A percentile compares a stretch with the other conserved stretches of the same genome.
These are phyloP conservation scores for Vigna unguiculata DNA, from an alignment of 306 rosid genomes.

Conservation along the genomic window DNA sequence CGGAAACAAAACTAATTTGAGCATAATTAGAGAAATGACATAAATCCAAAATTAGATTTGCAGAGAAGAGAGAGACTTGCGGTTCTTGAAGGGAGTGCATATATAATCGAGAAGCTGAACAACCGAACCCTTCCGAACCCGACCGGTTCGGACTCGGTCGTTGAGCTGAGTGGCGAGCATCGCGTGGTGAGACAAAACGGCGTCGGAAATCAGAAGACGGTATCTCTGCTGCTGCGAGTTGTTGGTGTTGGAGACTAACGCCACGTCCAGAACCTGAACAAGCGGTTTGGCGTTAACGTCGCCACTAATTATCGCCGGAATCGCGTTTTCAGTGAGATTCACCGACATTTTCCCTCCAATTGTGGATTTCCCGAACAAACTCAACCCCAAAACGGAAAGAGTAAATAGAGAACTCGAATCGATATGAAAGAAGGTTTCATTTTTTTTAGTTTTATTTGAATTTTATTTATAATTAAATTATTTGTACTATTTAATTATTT, in stretches of 20 bases:
- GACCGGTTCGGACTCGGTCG: conserved; percentile 61
- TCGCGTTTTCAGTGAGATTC: conserved; percentile 85
- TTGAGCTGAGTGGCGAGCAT: conserved; percentile 88
- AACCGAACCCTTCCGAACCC: conserved; percentile 75
- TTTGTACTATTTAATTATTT: too few species aligned
- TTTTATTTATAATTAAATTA: too few species aligned
- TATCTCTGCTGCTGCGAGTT: conserved; percentile 69
- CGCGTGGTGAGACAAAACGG: conserved; percentile 68
- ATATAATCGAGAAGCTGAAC: conserved; percentile 88
- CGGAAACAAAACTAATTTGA: background rate
- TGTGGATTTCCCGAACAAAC: conserved; percentile 2
- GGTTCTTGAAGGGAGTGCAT: conserved; percentile 65
- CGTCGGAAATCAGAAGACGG: conserved; percentile 78
- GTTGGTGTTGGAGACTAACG: conserved; percentile 50
- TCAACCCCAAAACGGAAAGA: background rate
- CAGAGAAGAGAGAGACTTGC: conserved; percentile 64
- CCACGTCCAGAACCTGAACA: conserved; percentile 76
- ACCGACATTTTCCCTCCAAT: conserved; percentile 61
- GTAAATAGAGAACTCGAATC: background rate
- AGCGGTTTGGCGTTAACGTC: conserved; percentile 83
- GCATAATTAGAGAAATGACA: conserved; percentile 4
- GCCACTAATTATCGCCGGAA: conserved; percentile 67
- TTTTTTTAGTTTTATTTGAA: too few species aligned
- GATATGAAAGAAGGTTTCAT: background rate
- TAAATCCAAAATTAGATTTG: conserved; percentile 21